These are phyloP conservation scores for Biancaea sappan DNA, from an alignment of 306 rosid species.

Conservation along the genomic window DNA sequence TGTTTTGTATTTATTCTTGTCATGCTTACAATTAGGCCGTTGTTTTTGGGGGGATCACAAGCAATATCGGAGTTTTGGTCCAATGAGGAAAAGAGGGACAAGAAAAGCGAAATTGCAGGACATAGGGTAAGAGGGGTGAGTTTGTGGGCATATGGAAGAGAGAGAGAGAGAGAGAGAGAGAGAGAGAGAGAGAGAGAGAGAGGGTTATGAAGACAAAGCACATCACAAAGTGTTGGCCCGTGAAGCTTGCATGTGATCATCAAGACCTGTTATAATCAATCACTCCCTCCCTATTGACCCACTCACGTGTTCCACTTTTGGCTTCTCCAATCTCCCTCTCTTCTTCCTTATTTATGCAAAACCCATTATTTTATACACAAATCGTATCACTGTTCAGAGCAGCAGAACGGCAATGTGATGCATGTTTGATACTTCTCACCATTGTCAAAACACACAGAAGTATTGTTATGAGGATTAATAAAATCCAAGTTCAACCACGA, in stretches of 20 bases:
- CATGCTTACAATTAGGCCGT: background rate
- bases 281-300: constrained; percentile 68
- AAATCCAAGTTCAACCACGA: no score
- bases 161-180: no score
- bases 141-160: constrained; percentile 32
- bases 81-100: background rate
- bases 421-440: constrained; percentile 1
- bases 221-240: constrained; percentile 52
- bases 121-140: background rate
- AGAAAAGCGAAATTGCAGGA: background rate
- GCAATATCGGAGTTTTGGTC: constrained; percentile 14
- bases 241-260: constrained; percentile 83
- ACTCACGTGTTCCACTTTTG: constrained; percentile 71
- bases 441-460: background rate
- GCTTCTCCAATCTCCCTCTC: constrained; percentile 40
- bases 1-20: no score
- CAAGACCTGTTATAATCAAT: constrained; percentile 78
- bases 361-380: background rate
- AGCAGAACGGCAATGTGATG: constrained; percentile 10
- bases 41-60: constrained; percentile 8
- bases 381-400: background rate
- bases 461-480: background rate
- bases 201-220: constrained; percentile 50
- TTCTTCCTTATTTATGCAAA: background rate
- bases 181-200: no score